These are phyloP conservation scores for Aaosphaeria pasadenensis DNA, from an alignment of 2,329 filamentous ascomycete genomes.

Conservation along the genomic window DNA sequence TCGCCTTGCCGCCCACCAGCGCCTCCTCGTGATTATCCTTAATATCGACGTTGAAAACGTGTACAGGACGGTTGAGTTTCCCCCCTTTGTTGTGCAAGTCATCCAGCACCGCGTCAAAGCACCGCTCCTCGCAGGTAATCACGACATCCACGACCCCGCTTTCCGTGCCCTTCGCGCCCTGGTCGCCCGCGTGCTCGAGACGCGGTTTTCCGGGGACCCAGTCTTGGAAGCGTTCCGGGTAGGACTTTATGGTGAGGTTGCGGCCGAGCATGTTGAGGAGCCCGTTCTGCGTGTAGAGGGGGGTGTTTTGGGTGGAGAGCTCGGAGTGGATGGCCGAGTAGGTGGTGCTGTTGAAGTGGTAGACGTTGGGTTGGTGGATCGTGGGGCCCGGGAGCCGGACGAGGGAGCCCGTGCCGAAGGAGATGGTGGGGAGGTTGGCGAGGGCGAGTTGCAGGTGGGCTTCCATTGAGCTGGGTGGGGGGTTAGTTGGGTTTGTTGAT, in stretches of 20 bases:
- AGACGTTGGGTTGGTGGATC: slow-evolving; percentile 93
- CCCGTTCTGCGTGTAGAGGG: slow-evolving; percentile 87
- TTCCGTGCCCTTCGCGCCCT: slow-evolving; percentile 78
- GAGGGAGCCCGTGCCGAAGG: slow-evolving; percentile 92
- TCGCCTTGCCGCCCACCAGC: slow-evolving; percentile 82
- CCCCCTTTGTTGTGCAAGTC: slow-evolving; percentile 84
- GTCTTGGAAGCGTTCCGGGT: slow-evolving; percentile 96
- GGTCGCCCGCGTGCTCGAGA: slow-evolving; percentile 66
- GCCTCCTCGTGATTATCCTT: slow-evolving; percentile 98
- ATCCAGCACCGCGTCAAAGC: slow-evolving; percentile 96
- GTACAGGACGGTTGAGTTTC: slow-evolving; percentile 86
- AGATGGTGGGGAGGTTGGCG: slow-evolving; percentile 87
- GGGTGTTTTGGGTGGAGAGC: slow-evolving; percentile 77
- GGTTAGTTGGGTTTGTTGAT: slow-evolving; percentile 9
- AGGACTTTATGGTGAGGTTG: slow-evolving; percentile 90
- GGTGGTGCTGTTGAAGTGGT: slow-evolving; percentile 95
- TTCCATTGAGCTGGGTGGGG: slow-evolving; percentile 81
- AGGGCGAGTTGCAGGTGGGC: slow-evolving; percentile 90
- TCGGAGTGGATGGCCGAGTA: slow-evolving; percentile 95
- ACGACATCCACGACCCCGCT: slow-evolving; percentile 89
- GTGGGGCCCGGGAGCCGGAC: slow-evolving; percentile 89
- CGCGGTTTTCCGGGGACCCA: slow-evolving; percentile 87
- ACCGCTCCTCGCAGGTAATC: slow-evolving; percentile 95
- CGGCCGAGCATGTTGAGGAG: slow-evolving; percentile 93
- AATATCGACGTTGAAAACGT: slow-evolving; percentile 98